These are phyloP conservation scores for Tolypocladium guangdongense DNA, from an alignment of 2,329 filamentous ascomycete species.

Conservation along the genomic window DNA sequence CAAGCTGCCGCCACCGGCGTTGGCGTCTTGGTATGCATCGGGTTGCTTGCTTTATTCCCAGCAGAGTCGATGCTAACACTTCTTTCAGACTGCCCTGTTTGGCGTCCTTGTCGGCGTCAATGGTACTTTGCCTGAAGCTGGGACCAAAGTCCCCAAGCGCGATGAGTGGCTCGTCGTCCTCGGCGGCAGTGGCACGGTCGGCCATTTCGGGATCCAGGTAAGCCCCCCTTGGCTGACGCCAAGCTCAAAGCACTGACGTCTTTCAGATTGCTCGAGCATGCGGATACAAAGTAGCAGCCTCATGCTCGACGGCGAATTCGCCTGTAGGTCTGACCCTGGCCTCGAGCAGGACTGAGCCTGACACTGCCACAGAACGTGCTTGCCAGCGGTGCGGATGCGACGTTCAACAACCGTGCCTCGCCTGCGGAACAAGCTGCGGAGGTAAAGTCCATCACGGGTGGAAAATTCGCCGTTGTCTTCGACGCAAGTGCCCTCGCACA, in stretches of 20 bases:
- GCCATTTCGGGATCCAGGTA: conserved; percentile 21
- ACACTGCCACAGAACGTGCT: conserved; percentile 11
- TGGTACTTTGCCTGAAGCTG: conserved; percentile 11
- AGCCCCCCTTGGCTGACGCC: neutral
- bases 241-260: neutral
- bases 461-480: conserved; percentile 21
- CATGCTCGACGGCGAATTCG: conserved; percentile 20
- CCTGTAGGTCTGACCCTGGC: conserved; percentile 6
- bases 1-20: conserved; percentile 23
- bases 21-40: conserved; percentile 17
- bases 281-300: conserved; percentile 25
- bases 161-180: conserved; percentile 26
- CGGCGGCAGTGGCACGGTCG: conserved; percentile 23
- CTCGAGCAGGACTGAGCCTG: neutral
- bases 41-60: neutral
- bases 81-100: conserved; percentile 20
- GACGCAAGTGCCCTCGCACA: conserved; percentile 19
- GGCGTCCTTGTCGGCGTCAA: conserved; percentile 18
- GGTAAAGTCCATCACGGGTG: conserved; percentile 19
- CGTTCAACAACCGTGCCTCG: conserved; percentile 17
- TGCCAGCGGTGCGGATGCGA: conserved; percentile 19
- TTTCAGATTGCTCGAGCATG: conserved; percentile 20
- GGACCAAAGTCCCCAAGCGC: conserved; percentile 4
- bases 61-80: neutral
- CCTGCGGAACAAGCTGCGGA: conserved; percentile 18